phyloP scores from a whole-genome alignment of 805 yeast species.

The Zygosaccharomyces pseudorouxii region DNA sequence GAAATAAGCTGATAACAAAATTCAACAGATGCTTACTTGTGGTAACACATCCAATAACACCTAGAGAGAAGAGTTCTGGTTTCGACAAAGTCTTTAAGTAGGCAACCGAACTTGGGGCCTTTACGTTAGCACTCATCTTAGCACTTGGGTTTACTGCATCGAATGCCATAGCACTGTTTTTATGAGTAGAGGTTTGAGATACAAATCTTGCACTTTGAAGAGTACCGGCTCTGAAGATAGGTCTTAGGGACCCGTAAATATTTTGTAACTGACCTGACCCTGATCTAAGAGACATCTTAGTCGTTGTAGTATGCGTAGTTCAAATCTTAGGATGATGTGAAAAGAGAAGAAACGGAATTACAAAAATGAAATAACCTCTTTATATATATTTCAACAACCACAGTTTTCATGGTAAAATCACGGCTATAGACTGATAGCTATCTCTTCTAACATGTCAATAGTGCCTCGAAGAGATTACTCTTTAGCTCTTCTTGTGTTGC shows the following conservation, averaged over 20 bases:
- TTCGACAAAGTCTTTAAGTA: slow-evolving; percentile 52
- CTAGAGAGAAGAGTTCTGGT: slow-evolving; percentile 56
- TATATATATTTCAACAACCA: too few species aligned
- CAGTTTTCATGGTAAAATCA: neutral
- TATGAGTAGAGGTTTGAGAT: slow-evolving; percentile 16
- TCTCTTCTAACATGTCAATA: neutral
- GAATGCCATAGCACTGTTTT: slow-evolving; percentile 11
- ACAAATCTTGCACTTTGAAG: slow-evolving; percentile 9
- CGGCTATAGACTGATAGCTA: neutral
- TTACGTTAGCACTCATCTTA: slow-evolving; percentile 10
- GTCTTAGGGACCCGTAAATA: neutral
- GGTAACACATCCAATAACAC: slow-evolving; percentile 67
- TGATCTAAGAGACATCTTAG: neutral
- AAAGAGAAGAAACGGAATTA: neutral
- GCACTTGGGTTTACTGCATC: neutral
- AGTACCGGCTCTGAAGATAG: neutral
- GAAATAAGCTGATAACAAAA: slow-evolving; percentile 60
- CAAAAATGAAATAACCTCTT: neutral
- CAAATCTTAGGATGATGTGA: neutral
- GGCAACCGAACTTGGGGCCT: slow-evolving; percentile 22
- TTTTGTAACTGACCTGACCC: neutral
- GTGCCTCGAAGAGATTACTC: neutral
- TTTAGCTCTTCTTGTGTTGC: neutral
- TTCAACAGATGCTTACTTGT: slow-evolving; percentile 58
- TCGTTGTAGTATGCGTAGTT: neutral